Evolutionary conservation across 225 moss, liverwort and hornwort species (phyloP), one percentile per base, ranked within the genome.

Genomic region (Straminergon stramineum): DNA sequence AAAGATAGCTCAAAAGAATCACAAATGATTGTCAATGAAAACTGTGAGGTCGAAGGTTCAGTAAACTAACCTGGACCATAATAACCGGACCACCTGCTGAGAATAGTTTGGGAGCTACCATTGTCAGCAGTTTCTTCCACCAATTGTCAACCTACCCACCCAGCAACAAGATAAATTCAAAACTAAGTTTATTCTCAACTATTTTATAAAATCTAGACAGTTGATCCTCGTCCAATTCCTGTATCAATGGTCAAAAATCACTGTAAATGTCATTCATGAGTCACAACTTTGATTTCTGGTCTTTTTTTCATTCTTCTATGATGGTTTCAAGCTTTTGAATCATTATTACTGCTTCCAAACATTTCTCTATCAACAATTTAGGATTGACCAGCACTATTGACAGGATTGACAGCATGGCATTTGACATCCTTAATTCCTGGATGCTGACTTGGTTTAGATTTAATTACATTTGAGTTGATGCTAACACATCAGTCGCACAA

Each of bases 91-190:
- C 97, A 65, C 92, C 93, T 86, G 91, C 92, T 92, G 92, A 90
- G 81, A 92, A 97, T 76, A 97, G 91, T 65, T 87, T 84, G 39
- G 91, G 95, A 66, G 91, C 86, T 86, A 97, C 81, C 89, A 88
- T 91, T 27, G 96, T 94, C 73, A 97, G 95, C 85, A 97, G 85
- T 88, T 91, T 83, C 85, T 90, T 92, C 96, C 96, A 97, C 97
- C 97, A 97, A 26, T 80, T 93, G 86, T 93, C 93, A 77, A 97
- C 97, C 97, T 97, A 88, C 73, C 66, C 81, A 87, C 75, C 39
- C 89, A 82, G 61, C 62, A 89, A 84, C 74, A 41, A 84, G n/a
- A 69, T 63, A 75, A 63, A 62, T 35, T 63, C 37, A 76, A 63
- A 63, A 62, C 28, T 86, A 56, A 70, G 41, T 24, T 57, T 21